These are phyloP conservation scores for Lunasporangiospora selenospora DNA, from an alignment of 192 early-diverging fungal species.

Conservation along the genomic window DNA sequence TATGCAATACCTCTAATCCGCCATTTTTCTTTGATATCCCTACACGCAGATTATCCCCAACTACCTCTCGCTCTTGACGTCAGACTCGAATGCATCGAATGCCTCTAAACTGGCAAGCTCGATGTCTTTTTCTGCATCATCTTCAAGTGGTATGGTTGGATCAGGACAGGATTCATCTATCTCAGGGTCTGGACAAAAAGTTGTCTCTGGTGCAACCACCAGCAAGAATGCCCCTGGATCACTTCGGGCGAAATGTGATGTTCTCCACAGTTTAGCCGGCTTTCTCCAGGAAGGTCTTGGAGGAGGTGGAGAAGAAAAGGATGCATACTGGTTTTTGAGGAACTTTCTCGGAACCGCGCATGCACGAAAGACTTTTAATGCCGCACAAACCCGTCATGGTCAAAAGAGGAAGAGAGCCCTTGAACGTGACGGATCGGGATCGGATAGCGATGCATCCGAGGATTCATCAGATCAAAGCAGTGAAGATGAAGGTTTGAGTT, in stretches of 20 bases:
- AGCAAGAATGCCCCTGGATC: constrained; percentile 45
- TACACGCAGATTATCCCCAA: constrained; percentile 67
- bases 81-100: constrained; percentile 59
- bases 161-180: not conserved
- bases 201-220: constrained; percentile 16
- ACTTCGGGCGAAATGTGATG: constrained; percentile 59
- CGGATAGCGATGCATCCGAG: too few species aligned
- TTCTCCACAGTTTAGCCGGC: constrained; percentile 61
- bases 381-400: too few species aligned
- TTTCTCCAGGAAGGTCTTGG: constrained; percentile 63
- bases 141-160: constrained; percentile 11
- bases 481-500: too few species aligned
- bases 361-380: constrained; percentile 48
- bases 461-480: too few species aligned
- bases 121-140: constrained; percentile 40
- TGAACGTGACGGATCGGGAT: too few species aligned
- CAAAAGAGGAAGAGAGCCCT: too few species aligned
- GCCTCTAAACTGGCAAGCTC: constrained; percentile 32
- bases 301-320: constrained; percentile 49
- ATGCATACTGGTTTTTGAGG: constrained; percentile 58
- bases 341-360: constrained; percentile 55
- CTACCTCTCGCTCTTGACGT: constrained; percentile 63
- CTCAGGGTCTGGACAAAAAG: constrained; percentile 1
- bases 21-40: too few species aligned
- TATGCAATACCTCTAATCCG: too few species aligned